Evolutionary conservation across 331 rosid species (phyloP).

Genomic region (Phaseolus coccineus): DNA sequence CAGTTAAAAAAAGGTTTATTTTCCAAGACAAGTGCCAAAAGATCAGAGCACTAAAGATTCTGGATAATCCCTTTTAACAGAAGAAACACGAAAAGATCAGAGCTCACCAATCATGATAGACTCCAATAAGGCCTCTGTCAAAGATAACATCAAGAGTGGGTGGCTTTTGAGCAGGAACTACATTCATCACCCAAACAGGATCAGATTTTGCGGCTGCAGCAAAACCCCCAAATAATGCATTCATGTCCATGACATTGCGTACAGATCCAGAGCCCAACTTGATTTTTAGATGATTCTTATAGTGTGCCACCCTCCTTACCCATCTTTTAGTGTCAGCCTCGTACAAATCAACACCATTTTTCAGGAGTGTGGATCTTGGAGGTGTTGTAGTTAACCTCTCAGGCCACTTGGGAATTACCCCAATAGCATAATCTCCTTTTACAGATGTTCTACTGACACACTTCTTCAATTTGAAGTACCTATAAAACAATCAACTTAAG

Average conservation of each 20-base stretch:
- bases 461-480: conserved; percentile 87
- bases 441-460: conserved; percentile 75
- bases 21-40: conserved; percentile 11
- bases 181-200: conserved; percentile 97
- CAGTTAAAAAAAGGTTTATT: neutral
- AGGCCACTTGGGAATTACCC: conserved; percentile 88
- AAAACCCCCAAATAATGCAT: conserved; percentile 94
- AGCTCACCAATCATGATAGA: conserved; percentile 94
- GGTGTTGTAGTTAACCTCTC: conserved; percentile 77
- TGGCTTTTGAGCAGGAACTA: conserved; percentile 81
- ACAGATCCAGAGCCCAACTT: conserved; percentile 81
- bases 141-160: conserved; percentile 77
- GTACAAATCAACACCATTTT: conserved; percentile 73
- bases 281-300: conserved; percentile 71
- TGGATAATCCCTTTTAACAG: conserved; percentile 17
- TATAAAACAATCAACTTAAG: conserved; percentile 52
- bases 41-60: neutral
- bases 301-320: conserved; percentile 76
- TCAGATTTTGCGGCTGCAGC: conserved; percentile 88
- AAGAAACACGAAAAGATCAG: neutral
- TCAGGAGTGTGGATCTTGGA: conserved; percentile 67
- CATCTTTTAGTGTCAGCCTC: conserved; percentile 86
- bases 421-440: conserved; percentile 80
- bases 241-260: conserved; percentile 97
- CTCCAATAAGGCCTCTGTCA: conserved; percentile 93